Conservation (phyloP, 257 asterid genomes). For the Vinca minor region DNA sequence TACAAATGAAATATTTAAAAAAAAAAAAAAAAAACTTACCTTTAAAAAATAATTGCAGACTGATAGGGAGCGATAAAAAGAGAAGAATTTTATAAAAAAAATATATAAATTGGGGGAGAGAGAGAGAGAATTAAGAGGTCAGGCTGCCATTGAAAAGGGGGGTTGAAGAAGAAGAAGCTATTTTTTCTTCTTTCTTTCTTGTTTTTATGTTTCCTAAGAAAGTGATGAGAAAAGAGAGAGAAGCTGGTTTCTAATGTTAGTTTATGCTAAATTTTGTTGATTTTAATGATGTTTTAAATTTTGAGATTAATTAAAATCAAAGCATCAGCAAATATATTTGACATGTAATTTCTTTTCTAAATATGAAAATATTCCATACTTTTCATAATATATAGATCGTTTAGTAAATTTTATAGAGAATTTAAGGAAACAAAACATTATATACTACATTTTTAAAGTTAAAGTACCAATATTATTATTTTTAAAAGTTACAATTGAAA, state of each 20-base stretch:
- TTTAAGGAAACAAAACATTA: no score
- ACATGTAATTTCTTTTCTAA: no score
- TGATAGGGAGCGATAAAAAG: slow-evolving; percentile 3
- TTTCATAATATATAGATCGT: no score
- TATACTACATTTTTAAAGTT: no score
- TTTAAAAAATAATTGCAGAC: slow-evolving; percentile 18
- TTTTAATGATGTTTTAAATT: neutral
- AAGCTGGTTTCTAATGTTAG: neutral
- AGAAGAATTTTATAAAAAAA: slow-evolving; percentile 5
- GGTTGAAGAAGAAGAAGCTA: slow-evolving; percentile 9
- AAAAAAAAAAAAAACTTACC: slow-evolving; percentile 42
- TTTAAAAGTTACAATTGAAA: no score
- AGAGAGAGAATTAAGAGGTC: slow-evolving; percentile 22
- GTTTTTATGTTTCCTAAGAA: slow-evolving; percentile 2
- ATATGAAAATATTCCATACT: no score
- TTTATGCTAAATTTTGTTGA: neutral
- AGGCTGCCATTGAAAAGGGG: slow-evolving; percentile 61
- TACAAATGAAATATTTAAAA: slow-evolving; percentile 1
- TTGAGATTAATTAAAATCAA: neutral
- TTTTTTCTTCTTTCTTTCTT: neutral
- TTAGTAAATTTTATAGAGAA: no score
- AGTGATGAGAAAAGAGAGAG: neutral
- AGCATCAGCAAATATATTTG: no score
- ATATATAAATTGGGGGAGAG: neutral
- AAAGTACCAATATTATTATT: no score